phyloP scores from a whole-genome alignment of 805 yeast species.

The Ogataea methylovora region DNA sequence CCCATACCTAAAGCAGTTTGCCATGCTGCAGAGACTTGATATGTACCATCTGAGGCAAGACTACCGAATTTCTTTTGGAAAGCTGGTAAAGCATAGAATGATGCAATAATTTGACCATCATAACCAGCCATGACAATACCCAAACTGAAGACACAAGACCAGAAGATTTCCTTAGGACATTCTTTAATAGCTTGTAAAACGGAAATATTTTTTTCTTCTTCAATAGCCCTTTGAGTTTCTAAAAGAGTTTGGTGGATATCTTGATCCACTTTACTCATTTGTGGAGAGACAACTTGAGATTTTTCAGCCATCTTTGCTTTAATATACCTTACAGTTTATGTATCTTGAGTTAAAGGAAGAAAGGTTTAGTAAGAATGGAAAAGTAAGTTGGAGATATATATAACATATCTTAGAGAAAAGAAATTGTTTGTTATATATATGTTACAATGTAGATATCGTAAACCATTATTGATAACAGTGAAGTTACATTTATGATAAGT shows the following conservation, averaged over 20 bases:
- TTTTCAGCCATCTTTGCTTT: too few species aligned
- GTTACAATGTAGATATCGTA: too few species aligned
- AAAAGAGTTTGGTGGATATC: constrained; percentile 1
- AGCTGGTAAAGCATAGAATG: constrained; percentile 27
- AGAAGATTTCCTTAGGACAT: constrained; percentile 31
- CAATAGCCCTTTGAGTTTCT: constrained; percentile 1
- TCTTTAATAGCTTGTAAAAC: constrained; percentile 25
- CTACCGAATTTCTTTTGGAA: constrained; percentile 26
- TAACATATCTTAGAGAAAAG: too few species aligned
- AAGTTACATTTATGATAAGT: too few species aligned
- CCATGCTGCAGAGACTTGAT: constrained; percentile 34
- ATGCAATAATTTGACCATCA: constrained; percentile 32
- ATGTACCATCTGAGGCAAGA: constrained; percentile 14
- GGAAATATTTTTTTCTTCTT: constrained; percentile 12
- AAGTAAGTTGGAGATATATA: too few species aligned
- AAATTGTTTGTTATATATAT: too few species aligned
- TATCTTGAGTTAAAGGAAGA: too few species aligned
- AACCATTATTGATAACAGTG: too few species aligned
- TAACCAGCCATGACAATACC: constrained; percentile 36
- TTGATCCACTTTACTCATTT: neutral
- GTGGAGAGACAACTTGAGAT: too few species aligned
- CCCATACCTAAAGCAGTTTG: constrained; percentile 33
- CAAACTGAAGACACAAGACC: constrained; percentile 30
- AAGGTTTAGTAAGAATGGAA: too few species aligned
- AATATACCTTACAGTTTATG: too few species aligned